Conservation (phyloP, 768 basidiomycete species). For the Lactifluus hygrophoroides region DNA sequence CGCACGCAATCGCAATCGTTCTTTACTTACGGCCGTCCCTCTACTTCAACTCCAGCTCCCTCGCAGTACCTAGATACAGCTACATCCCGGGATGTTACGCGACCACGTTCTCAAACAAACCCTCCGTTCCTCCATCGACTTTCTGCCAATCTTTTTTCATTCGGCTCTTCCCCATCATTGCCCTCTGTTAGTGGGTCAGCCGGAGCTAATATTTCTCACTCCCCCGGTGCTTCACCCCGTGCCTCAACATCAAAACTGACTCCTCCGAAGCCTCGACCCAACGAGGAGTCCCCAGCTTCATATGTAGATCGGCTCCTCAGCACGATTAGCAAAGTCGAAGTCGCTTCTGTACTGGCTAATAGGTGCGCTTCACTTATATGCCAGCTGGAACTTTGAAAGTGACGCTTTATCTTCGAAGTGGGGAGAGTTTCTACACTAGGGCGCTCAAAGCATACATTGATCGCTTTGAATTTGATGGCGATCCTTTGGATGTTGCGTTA, state of each 20-base stretch:
- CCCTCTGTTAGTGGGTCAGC: slow-evolving; percentile 19
- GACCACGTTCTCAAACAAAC: slow-evolving; percentile 48
- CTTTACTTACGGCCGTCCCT: slow-evolving; percentile 11
- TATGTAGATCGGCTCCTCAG: slow-evolving; percentile 61
- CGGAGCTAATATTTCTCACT: slow-evolving; percentile 20
- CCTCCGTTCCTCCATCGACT: slow-evolving; percentile 63
- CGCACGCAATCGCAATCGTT: slow-evolving; percentile 26
- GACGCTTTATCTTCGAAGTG: slow-evolving; percentile 35
- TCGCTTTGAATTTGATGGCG: slow-evolving; percentile 66
- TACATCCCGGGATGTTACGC: slow-evolving; percentile 30
- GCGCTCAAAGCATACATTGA: slow-evolving; percentile 67
- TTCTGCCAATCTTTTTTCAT: slow-evolving; percentile 56
- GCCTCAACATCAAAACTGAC: slow-evolving; percentile 37
- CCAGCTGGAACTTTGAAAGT: not conserved
- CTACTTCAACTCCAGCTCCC: slow-evolving; percentile 16
- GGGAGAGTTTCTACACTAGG: slow-evolving; percentile 57
- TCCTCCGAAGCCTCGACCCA: slow-evolving; percentile 42
- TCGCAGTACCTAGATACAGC: slow-evolving; percentile 18
- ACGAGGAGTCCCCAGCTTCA: slow-evolving; percentile 58
- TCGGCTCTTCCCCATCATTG: slow-evolving; percentile 34
- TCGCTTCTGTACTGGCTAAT: slow-evolving; percentile 73
- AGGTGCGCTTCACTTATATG: slow-evolving; percentile 40
- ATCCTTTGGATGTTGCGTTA: slow-evolving; percentile 87
- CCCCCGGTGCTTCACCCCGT: slow-evolving; percentile 35
- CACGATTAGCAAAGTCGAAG: slow-evolving; percentile 65